These are phyloP conservation scores for Claviceps paspali DNA, from an alignment of 2,329 filamentous ascomycete species.

Conservation along the genomic window DNA sequence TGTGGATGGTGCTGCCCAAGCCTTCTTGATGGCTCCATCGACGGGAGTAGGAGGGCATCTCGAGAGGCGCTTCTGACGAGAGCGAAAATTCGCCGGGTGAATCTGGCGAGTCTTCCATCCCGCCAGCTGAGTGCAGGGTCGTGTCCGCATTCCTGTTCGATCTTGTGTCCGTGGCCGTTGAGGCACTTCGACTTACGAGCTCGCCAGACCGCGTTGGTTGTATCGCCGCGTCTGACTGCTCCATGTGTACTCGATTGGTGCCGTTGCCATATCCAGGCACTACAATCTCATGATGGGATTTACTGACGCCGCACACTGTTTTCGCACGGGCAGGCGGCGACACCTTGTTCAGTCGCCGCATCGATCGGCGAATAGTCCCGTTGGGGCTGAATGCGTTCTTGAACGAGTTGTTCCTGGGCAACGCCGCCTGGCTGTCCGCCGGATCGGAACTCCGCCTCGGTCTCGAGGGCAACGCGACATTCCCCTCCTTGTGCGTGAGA, in stretches of 20 bases:
- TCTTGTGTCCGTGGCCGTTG: slow-evolving; percentile 14
- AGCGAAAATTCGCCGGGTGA: slow-evolving; percentile 14
- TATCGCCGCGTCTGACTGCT: slow-evolving; percentile 6
- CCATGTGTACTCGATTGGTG: slow-evolving; percentile 23
- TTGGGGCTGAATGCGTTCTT: slow-evolving; percentile 16
- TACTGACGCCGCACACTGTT: slow-evolving; percentile 6
- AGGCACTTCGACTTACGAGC: slow-evolving; percentile 12
- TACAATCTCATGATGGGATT: slow-evolving; percentile 33
- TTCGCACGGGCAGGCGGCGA: slow-evolving; percentile 6
- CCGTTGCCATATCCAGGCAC: slow-evolving; percentile 40
- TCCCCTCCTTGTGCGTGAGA: slow-evolving; percentile 19
- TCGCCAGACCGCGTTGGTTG: slow-evolving; percentile 5
- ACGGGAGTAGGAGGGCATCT: slow-evolving; percentile 10
- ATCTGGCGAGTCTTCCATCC: slow-evolving; percentile 12
- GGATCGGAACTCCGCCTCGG: slow-evolving; percentile 2
- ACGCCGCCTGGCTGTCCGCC: slow-evolving; percentile 6
- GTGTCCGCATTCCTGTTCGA: slow-evolving; percentile 11
- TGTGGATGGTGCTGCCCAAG: slow-evolving; percentile 7
- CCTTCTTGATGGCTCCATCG: slow-evolving; percentile 16
- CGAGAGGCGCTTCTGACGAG: slow-evolving; percentile 8
- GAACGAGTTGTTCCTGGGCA: slow-evolving; percentile 17
- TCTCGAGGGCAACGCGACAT: slow-evolving; percentile 2
- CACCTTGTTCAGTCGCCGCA: slow-evolving; percentile 16
- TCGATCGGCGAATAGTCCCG: slow-evolving; percentile 19
- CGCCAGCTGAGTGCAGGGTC: slow-evolving; percentile 15